These are phyloP conservation scores for Tuber melanosporum DNA, from an alignment of 495 filamentous ascomycete genomes.

Conservation along the genomic window DNA sequence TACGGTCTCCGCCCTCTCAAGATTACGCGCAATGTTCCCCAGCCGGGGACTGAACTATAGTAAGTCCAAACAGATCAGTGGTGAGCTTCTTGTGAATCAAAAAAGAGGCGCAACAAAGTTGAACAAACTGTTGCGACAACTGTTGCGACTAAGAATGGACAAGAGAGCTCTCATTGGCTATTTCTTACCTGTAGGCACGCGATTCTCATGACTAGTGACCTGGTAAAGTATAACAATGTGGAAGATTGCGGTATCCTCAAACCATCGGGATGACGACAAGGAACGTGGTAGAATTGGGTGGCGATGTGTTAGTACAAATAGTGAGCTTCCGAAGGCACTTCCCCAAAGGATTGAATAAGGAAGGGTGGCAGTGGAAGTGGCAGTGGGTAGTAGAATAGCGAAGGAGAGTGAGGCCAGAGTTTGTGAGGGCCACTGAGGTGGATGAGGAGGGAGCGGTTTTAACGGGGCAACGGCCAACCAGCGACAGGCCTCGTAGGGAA, in stretches of 20 bases:
- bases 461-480: conserved; percentile 19
- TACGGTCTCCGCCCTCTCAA: conserved; percentile 64
- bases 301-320: conserved; percentile 9
- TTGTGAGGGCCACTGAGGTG: conserved; percentile 22
- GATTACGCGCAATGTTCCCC: conserved; percentile 69
- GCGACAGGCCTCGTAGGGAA: not conserved
- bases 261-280: conserved; percentile 7
- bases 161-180: conserved; percentile 9
- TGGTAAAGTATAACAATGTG: conserved; percentile 18
- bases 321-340: conserved; percentile 4
- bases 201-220: conserved; percentile 40
- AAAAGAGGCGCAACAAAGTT: not conserved
- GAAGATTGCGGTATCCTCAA: conserved; percentile 7
- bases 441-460: conserved; percentile 29
- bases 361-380: conserved; percentile 16
- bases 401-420: conserved; percentile 10
- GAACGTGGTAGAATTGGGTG: conserved; percentile 6
- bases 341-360: conserved; percentile 4
- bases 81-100: conserved; percentile 12
- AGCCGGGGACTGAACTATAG: conserved; percentile 47
- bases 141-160: conserved; percentile 10
- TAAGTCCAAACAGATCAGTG: conserved; percentile 5
- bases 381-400: not conserved
- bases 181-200: conserved; percentile 42
- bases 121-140: not conserved